Conservation (phyloP, 2,329 filamentous ascomycete genomes). For the Akanthomyces uredinophilus region DNA sequence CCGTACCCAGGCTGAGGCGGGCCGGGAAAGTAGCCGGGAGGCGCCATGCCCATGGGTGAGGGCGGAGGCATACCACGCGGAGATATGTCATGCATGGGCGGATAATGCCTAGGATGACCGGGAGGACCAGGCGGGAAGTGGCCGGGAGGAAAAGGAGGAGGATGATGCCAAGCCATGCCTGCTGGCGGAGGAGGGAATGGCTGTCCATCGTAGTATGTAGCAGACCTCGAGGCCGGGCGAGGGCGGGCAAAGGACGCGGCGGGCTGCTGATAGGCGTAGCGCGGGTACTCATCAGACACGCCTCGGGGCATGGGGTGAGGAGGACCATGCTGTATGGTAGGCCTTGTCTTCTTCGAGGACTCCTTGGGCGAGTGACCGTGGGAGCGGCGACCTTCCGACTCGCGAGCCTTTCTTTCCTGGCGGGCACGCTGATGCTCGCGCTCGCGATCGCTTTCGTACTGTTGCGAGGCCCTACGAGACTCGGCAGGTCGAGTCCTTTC, state of each 20-base stretch:
- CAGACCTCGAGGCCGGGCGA: conserved; percentile 29
- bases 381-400: conserved; percentile 15
- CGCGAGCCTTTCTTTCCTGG: conserved; percentile 18
- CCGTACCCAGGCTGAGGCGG: conserved; percentile 23
- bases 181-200: conserved; percentile 22
- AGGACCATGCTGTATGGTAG: conserved; percentile 29
- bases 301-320: conserved; percentile 28
- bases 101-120: conserved; percentile 3
- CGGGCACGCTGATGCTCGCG: conserved; percentile 19
- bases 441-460: conserved; percentile 25
- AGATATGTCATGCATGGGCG: conserved; percentile 5
- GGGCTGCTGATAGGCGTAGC: conserved; percentile 32
- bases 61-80: conserved; percentile 18
- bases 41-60: conserved; percentile 11
- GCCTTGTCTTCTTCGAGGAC: conserved; percentile 20
- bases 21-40: conserved; percentile 29
- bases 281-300: conserved; percentile 31
- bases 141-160: conserved; percentile 29
- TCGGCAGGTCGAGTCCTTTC: neutral
- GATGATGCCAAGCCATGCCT: conserved; percentile 25
- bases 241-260: conserved; percentile 28
- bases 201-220: conserved; percentile 33
- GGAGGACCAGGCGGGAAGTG: conserved; percentile 17
- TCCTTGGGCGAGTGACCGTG: conserved; percentile 20
- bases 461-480: conserved; percentile 17